A percentile compares a stretch with the other conserved stretches of the same genome.
phyloP scores from a whole-genome alignment of 192 early-diverging fungal genomes.

The Podila epicladia region DNA sequence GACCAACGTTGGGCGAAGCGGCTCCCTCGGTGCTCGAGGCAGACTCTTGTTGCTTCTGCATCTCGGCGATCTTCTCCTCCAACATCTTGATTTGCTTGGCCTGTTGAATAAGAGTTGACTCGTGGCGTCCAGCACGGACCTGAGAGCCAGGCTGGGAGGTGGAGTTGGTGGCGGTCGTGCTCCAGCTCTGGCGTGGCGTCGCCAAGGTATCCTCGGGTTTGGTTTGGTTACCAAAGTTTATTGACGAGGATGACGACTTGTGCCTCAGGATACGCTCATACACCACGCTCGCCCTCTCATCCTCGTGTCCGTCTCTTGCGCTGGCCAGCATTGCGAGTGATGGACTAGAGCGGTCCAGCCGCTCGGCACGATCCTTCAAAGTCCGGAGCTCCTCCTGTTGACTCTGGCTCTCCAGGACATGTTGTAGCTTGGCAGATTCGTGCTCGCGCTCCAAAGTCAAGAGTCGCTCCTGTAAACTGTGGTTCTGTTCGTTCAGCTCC shows the following conservation, averaged over 20 bases:
- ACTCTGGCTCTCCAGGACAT: constrained; percentile 28
- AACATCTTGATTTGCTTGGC: constrained; percentile 47
- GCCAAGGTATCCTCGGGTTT: constrained; percentile 37
- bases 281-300: background rate
- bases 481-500: constrained; percentile 47
- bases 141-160: constrained; percentile 10
- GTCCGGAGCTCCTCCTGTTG: constrained; percentile 27
- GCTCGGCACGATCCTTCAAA: constrained; percentile 37
- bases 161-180: constrained; percentile 10
- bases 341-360: constrained; percentile 42
- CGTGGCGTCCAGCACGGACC: constrained; percentile 28
- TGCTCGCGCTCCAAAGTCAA: constrained; percentile 33
- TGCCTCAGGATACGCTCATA: constrained; percentile 30
- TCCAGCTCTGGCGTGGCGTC: constrained; percentile 48
- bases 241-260: constrained; percentile 25
- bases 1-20: background rate
- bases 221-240: background rate
- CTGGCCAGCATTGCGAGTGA: constrained; percentile 9
- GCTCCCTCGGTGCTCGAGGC: constrained; percentile 14
- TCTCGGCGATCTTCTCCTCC: constrained; percentile 44
- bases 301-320: constrained; percentile 14
- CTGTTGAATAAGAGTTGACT: constrained; percentile 46
- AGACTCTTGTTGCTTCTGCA: constrained; percentile 18
- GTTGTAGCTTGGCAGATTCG: constrained; percentile 35
- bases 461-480: constrained; percentile 39